Evolutionary conservation across 352 stramenopile genomes (phyloP).

Genomic region (Phytophthora vignae): DNA sequence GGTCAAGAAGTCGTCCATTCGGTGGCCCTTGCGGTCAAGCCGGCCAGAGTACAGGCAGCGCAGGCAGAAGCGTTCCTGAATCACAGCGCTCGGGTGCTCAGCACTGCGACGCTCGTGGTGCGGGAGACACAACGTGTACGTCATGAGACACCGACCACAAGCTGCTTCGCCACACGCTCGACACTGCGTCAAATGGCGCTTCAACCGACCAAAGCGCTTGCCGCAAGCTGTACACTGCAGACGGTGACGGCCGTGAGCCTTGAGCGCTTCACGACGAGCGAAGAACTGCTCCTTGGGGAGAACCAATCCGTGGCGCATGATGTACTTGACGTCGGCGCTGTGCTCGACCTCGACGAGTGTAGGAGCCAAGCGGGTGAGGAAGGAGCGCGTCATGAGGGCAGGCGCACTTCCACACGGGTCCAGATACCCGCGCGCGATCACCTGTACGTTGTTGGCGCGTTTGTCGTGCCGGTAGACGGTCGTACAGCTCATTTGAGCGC

Average conservation of each 20-base stretch:
- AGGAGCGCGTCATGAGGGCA: conserved; percentile 45
- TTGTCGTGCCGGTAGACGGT: conserved; percentile 58
- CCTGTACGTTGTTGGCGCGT: conserved; percentile 51
- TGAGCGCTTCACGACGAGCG: conserved; percentile 38
- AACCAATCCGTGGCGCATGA: conserved; percentile 52
- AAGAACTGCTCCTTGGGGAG: conserved; percentile 48
- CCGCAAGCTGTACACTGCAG: conserved; percentile 49
- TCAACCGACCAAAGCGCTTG: conserved; percentile 51
- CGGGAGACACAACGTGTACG: conserved; percentile 66
- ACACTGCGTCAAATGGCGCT: conserved; percentile 54
- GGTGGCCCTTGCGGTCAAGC: conserved; percentile 58
- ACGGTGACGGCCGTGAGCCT: conserved; percentile 39
- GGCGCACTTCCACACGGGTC: conserved; percentile 48
- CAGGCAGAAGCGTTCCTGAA: conserved; percentile 71
- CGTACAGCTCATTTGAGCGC: conserved; percentile 49
- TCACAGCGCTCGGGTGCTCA: conserved; percentile 69
- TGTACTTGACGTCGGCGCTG: conserved; percentile 65
- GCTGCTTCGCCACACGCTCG: conserved; percentile 61
- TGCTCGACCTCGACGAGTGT: conserved; percentile 55
- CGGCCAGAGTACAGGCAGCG: conserved; percentile 67
- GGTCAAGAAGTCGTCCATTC: conserved; percentile 49
- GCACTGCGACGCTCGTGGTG: conserved; percentile 60
- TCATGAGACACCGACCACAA: conserved; percentile 61
- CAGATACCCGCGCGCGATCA: conserved; percentile 50
- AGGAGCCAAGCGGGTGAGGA: conserved; percentile 52